Evolutionary conservation across 768 basidiomycete species (phyloP).

Genomic region (Rickenella mellea): DNA sequence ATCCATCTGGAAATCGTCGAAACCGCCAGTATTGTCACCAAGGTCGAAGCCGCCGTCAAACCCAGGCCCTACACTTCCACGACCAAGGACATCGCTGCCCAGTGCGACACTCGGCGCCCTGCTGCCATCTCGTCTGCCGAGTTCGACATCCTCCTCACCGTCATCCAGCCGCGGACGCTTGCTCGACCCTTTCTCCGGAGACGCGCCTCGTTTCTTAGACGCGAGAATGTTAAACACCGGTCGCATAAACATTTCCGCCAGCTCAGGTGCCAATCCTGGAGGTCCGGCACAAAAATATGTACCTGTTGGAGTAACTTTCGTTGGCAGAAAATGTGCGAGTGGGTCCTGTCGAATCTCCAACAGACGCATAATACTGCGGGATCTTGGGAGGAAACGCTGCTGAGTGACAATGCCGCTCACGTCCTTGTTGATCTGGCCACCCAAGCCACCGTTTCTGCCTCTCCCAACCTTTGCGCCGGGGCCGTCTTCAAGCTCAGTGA

Average conservation of each 20-base stretch:
- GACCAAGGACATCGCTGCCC: constrained; percentile 44
- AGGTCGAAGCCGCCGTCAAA: constrained; percentile 32
- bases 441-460: constrained; percentile 41
- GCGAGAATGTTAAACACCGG: constrained; percentile 40
- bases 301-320: constrained; percentile 59
- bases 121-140: constrained; percentile 59
- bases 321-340: constrained; percentile 76
- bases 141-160: constrained; percentile 57
- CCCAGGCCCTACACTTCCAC: constrained; percentile 44
- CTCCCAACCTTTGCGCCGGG: constrained; percentile 46
- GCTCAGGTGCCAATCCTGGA: constrained; percentile 72
- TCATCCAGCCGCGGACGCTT: constrained; percentile 50
- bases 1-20: constrained; percentile 71
- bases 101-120: constrained; percentile 50
- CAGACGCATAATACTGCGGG: constrained; percentile 76
- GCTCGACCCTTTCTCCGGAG: constrained; percentile 45
- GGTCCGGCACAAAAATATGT: constrained; percentile 79
- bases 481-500: constrained; percentile 72
- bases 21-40: constrained; percentile 42
- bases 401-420: constrained; percentile 68
- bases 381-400: constrained; percentile 80
- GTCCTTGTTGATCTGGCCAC: constrained; percentile 42
- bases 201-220: constrained; percentile 51
- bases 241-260: constrained; percentile 78
- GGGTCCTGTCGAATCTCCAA: constrained; percentile 83